Evolutionary conservation across 2,329 filamentous ascomycete genomes (phyloP).

Genomic region (Ceratocystis harringtonii): DNA sequence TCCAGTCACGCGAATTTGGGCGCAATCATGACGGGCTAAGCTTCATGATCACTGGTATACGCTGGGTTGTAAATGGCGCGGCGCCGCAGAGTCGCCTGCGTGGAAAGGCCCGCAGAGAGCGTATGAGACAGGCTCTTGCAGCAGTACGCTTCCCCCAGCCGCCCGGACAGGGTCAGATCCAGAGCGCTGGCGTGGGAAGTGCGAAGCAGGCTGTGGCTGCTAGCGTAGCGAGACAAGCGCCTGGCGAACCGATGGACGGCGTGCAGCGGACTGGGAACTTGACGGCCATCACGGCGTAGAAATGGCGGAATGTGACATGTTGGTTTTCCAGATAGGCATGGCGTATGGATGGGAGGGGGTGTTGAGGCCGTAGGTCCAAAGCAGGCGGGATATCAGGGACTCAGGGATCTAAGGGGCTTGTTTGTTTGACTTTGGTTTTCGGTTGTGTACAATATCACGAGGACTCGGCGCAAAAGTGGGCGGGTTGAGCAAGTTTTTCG

Average conservation of each 20-base stretch:
- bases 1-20: constrained; percentile 69
- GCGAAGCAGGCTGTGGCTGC: background rate
- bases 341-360: constrained; percentile 19
- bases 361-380: background rate
- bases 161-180: background rate
- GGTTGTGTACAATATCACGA: no score
- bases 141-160: constrained; percentile 26
- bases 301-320: constrained; percentile 19
- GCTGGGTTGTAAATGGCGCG: constrained; percentile 70
- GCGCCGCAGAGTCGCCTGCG: constrained; percentile 40
- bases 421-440: no score
- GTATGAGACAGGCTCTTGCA: constrained; percentile 40
- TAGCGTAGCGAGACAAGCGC: background rate
- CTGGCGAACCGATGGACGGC: constrained; percentile 22
- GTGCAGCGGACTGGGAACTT: constrained; percentile 20
- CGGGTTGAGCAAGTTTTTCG: no score
- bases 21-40: constrained; percentile 72
- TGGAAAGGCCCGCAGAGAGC: constrained; percentile 40
- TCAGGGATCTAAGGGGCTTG: no score
- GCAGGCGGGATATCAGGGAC: background rate
- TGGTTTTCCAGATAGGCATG: background rate
- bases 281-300: constrained; percentile 19
- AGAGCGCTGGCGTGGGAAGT: no score
- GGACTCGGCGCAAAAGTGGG: no score
- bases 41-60: constrained; percentile 66